A percentile compares a stretch with the other conserved stretches of the same genome.
Conservation (phyloP, 352 stramenopile species). For the Pseudoperonospora humuli region DNA sequence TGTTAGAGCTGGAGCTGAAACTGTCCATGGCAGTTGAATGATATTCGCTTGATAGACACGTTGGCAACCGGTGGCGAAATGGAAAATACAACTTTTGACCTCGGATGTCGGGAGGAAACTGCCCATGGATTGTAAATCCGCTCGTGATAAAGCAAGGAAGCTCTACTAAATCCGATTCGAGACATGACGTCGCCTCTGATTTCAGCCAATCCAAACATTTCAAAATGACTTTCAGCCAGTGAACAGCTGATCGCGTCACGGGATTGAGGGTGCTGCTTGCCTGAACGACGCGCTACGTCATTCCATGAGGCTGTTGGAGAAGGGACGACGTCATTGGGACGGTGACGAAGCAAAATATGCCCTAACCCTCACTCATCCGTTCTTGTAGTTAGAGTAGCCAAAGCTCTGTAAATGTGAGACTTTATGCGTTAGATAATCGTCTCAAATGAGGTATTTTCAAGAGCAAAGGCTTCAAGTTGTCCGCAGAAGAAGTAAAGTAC, state of each 20-base stretch:
- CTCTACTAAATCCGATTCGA: conserved; percentile 19
- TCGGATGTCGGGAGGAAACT: conserved; percentile 10
- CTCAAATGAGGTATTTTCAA: too few relatives aligned
- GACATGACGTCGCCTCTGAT: conserved; percentile 18
- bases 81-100: conserved; percentile 11
- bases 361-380: too few relatives aligned
- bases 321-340: conserved; percentile 9
- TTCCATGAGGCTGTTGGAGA: conserved; percentile 3
- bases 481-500: too few relatives aligned
- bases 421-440: too few relatives aligned
- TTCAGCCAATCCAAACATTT: conserved; percentile 4
- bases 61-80: conserved; percentile 11
- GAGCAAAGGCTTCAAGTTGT: too few relatives aligned
- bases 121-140: conserved; percentile 6
- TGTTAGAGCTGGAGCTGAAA: conserved; percentile 17
- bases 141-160: conserved; percentile 5
- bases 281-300: conserved; percentile 21
- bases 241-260: conserved; percentile 9
- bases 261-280: conserved; percentile 3
- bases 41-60: not conserved
- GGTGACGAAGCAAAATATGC: too few relatives aligned
- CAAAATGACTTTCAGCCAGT: not conserved
- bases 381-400: conserved; percentile 9
- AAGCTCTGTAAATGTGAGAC: too few relatives aligned
- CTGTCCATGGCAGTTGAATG: conserved; percentile 27